Base-by-base conservation (phyloP, 2,329 filamentous ascomycete species). In the Zasmidium citrigriseum region DNA sequence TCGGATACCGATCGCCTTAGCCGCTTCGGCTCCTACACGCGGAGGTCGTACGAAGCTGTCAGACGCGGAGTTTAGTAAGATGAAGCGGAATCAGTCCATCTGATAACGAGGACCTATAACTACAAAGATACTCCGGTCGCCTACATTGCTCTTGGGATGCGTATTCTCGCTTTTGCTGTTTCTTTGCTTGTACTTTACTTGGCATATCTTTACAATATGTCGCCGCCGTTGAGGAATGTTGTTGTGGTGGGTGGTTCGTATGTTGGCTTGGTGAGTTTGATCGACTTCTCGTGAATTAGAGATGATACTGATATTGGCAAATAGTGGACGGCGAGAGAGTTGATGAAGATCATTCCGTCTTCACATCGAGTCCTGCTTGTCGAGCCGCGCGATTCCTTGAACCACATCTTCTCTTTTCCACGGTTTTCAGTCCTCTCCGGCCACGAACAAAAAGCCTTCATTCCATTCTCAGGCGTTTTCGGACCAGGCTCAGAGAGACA, bases 381-480 rank as follows among this genome's bases (percentile, higher is more conserved):
- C 22, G 64, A 66, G 45, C 60, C 62, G 10, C 62, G 63, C 52
- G 57, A 44, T 4, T 60, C 64, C 34, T 66, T 66, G 34, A 61
- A 66, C 25, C 62, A 66, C 47, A 60, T 64, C 20, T 66, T 66
- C 58, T 59, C 62, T 11, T 63, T 66, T 25, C 64, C 64, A 18
- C 60, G 64, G 20, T 66, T 64, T 24, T 58, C 64, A 38, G 60
- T 66, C 10, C 55, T 66, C 4, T 49, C 58, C 9, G 62, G 62
- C 24, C 60, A 66, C 38, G 64, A 66, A 48, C 57, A 63, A 2
- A 64, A 64, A 23, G 64, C 64, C 11, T 66, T 66, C 44, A 55
- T 66, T 14, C 64, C 60, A 16, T 66, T 63, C 45, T 56, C 59
- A 21, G 62, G 60, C 2, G 50, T 60, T 11, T 64, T 66, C 50